These are phyloP conservation scores for Pythium sukuiense DNA, from an alignment of 352 stramenopile genomes.

Conservation along the genomic window DNA sequence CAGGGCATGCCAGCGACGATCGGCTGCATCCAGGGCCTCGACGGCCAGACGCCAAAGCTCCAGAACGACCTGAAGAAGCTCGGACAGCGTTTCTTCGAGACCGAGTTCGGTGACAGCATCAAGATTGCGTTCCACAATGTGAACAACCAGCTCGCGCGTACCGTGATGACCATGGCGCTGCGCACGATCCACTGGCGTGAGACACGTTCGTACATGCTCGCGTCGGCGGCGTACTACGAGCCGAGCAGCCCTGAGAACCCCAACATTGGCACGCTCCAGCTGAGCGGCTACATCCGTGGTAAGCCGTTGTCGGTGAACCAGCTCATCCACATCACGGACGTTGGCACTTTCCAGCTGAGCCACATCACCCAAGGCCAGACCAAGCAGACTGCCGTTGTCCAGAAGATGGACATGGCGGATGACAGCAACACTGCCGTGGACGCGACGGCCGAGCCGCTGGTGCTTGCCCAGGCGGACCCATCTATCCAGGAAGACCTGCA, in stretches of 20 bases:
- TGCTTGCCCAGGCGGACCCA: slow-evolving; percentile 68
- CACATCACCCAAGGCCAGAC: slow-evolving; percentile 57
- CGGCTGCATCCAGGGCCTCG: slow-evolving; percentile 83
- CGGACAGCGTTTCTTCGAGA: slow-evolving; percentile 87
- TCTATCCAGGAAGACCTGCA: slow-evolving; percentile 78
- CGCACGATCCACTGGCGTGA: slow-evolving; percentile 89
- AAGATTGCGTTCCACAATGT: slow-evolving; percentile 84
- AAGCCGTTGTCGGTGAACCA: slow-evolving; percentile 94
- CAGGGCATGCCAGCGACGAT: slow-evolving; percentile 91
- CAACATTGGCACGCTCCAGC: slow-evolving; percentile 60
- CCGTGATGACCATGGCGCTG: slow-evolving; percentile 77
- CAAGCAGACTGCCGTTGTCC: slow-evolving; percentile 43
- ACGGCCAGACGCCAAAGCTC: slow-evolving; percentile 63
- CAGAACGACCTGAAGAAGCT: slow-evolving; percentile 84
- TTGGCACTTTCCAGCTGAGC: slow-evolving; percentile 93
- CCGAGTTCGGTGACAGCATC: slow-evolving; percentile 83
- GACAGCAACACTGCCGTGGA: slow-evolving; percentile 22
- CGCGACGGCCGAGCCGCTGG: slow-evolving; percentile 27
- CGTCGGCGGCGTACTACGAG: slow-evolving; percentile 61
- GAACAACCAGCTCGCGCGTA: slow-evolving; percentile 74
- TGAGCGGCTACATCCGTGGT: slow-evolving; percentile 96
- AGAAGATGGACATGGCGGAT: slow-evolving; percentile 43
- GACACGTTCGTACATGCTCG: slow-evolving; percentile 86
- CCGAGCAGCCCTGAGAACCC: slow-evolving; percentile 55
- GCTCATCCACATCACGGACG: slow-evolving; percentile 95